A percentile compares a stretch with the other conserved stretches of the same genome.
phyloP scores from a whole-genome alignment of 2,329 filamentous ascomycete species.

The Neoascochyta sp. region DNA sequence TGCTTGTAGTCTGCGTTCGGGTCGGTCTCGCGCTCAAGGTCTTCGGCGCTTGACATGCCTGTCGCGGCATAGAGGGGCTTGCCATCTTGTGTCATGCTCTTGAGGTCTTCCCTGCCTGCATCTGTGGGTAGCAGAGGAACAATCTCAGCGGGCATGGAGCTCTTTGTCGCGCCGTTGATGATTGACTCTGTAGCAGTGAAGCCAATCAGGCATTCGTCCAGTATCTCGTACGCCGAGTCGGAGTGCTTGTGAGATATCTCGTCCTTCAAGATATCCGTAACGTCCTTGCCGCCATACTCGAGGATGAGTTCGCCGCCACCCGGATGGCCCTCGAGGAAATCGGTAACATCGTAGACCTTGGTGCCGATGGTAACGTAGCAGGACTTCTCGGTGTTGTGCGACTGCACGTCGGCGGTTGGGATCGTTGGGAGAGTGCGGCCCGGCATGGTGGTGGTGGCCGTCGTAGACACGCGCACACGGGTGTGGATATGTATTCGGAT shows the following conservation, averaged over 20 bases:
- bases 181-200: slow-evolving; percentile 65
- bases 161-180: slow-evolving; percentile 49
- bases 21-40: slow-evolving; percentile 84
- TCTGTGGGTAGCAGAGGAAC: slow-evolving; percentile 51
- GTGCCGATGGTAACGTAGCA: slow-evolving; percentile 90
- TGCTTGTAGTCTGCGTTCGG: slow-evolving; percentile 70
- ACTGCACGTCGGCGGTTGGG: slow-evolving; percentile 72
- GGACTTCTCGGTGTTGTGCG: slow-evolving; percentile 74
- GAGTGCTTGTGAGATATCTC: slow-evolving; percentile 78
- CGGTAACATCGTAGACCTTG: slow-evolving; percentile 92
- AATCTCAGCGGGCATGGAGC: slow-evolving; percentile 48
- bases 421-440: slow-evolving; percentile 79
- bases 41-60: slow-evolving; percentile 84
- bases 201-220: slow-evolving; percentile 81
- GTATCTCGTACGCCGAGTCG: slow-evolving; percentile 90
- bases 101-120: slow-evolving; percentile 49
- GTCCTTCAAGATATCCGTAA: slow-evolving; percentile 78
- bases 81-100: slow-evolving; percentile 46
- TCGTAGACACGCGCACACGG: slow-evolving; percentile 19
- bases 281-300: slow-evolving; percentile 85
- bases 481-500: too few relatives aligned
- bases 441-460: slow-evolving; percentile 62
- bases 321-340: slow-evolving; percentile 85
- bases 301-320: slow-evolving; percentile 85
- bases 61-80: slow-evolving; percentile 59